phyloP scores from a whole-genome alignment of 305 asterid genomes.

The Rubia occidens region DNA sequence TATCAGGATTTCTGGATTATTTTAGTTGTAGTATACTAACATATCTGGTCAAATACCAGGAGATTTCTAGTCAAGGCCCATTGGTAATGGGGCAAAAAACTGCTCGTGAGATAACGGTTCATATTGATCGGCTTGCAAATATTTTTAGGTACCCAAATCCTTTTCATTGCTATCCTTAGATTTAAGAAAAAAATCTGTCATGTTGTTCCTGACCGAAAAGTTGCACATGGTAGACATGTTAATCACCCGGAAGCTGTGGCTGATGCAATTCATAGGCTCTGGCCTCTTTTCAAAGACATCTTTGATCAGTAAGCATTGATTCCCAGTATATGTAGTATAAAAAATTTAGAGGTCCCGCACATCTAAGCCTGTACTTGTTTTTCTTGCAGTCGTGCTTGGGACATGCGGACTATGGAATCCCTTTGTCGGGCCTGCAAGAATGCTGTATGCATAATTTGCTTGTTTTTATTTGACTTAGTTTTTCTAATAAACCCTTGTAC shows the following conservation, averaged over 20 bases:
- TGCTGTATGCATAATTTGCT: constrained; percentile 60
- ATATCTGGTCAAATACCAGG: constrained; percentile 47
- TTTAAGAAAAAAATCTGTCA: constrained; percentile 7
- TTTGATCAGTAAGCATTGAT: constrained; percentile 70
- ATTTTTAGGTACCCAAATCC: constrained; percentile 53
- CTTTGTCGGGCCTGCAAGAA: constrained; percentile 98
- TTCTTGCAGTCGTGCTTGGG: constrained; percentile 91
- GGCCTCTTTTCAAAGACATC: constrained; percentile 94
- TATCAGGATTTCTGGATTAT: constrained; percentile 20
- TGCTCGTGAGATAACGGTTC: constrained; percentile 90
- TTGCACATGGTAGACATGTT: constrained; percentile 56
- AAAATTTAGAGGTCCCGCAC: constrained; percentile 1
- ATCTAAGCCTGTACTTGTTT: constrained; percentile 3
- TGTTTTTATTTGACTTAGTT: background rate
- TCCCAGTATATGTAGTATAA: background rate
- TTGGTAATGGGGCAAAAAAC: constrained; percentile 69
- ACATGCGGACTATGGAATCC: constrained; percentile 96
- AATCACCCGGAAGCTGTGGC: constrained; percentile 99
- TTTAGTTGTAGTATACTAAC: constrained; percentile 21
- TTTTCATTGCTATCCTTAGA: constrained; percentile 13
- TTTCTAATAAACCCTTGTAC: background rate
- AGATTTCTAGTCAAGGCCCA: constrained; percentile 74
- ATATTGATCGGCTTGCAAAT: constrained; percentile 84
- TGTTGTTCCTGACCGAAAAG: constrained; percentile 19
- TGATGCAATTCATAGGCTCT: constrained; percentile 90